phyloP scores from a whole-genome alignment of 2,329 filamentous ascomycete species.

The Fusarium sp. region DNA sequence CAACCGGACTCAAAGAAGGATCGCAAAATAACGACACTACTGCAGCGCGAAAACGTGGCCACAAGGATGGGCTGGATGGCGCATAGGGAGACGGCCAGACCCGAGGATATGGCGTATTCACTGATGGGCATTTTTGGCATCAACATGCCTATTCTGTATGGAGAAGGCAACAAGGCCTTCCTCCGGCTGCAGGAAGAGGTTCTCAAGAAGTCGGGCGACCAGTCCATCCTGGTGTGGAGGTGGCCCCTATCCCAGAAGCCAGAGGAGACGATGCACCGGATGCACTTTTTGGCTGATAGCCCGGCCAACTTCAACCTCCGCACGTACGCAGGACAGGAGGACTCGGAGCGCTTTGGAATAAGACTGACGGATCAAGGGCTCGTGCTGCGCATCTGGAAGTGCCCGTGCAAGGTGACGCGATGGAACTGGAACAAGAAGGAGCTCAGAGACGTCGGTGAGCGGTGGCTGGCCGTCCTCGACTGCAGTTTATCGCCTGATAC shows the following conservation, averaged over 20 bases:
- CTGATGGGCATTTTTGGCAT: slow-evolving; percentile 51
- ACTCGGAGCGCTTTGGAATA: slow-evolving; percentile 37
- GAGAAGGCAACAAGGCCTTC: slow-evolving; percentile 50
- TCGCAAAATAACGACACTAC: slow-evolving; percentile 30
- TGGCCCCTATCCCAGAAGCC: slow-evolving; percentile 28
- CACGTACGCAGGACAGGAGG: slow-evolving; percentile 42
- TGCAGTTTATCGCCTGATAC: slow-evolving; percentile 44
- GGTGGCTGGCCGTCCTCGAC: slow-evolving; percentile 44
- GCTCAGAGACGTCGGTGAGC: slow-evolving; percentile 32
- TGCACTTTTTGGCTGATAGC: slow-evolving; percentile 42
- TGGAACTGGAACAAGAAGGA: slow-evolving; percentile 39
- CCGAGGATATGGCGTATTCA: slow-evolving; percentile 50
- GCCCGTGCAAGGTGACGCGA: slow-evolving; percentile 39
- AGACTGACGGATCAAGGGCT: slow-evolving; percentile 39
- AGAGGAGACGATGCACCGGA: slow-evolving; percentile 29
- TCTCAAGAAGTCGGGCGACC: slow-evolving; percentile 48
- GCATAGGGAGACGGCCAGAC: slow-evolving; percentile 43
- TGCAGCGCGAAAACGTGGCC: slow-evolving; percentile 44
- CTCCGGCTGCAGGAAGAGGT: slow-evolving; percentile 51
- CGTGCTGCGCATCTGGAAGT: slow-evolving; percentile 43
- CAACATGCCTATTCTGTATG: slow-evolving; percentile 52
- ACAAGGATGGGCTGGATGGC: slow-evolving; percentile 52
- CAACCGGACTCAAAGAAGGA: slow-evolving; percentile 32
- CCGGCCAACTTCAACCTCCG: slow-evolving; percentile 42
- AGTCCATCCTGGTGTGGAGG: slow-evolving; percentile 50